Conservation (phyloP, 768 basidiomycete genomes). For the Trametopsis cervina region DNA sequence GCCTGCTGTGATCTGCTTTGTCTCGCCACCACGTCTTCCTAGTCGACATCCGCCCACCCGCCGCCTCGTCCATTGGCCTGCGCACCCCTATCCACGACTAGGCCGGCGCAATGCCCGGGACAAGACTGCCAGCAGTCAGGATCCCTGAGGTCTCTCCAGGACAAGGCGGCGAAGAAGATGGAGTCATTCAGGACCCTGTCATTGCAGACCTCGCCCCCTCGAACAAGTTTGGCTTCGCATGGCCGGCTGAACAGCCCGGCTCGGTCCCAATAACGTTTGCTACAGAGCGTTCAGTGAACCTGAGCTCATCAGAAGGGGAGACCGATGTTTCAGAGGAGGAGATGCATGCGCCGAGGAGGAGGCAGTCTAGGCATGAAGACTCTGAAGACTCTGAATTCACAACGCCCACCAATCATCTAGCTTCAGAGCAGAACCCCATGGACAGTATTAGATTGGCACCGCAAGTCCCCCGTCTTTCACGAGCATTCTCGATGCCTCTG, state of each 20-base stretch:
- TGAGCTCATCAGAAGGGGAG: conserved; percentile 47
- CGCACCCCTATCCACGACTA: conserved; percentile 5
- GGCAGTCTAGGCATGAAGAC: conserved; percentile 14
- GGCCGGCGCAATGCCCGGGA: conserved; percentile 23
- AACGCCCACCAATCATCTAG: conserved; percentile 26
- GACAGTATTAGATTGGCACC: conserved; percentile 17
- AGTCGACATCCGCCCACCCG: not conserved
- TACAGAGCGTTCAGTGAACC: conserved; percentile 31
- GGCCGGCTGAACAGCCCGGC: conserved; percentile 41
- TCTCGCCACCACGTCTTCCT: conserved; percentile 3
- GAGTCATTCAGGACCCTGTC: conserved; percentile 36
- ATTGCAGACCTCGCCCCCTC: conserved; percentile 38
- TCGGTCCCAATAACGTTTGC: conserved; percentile 31
- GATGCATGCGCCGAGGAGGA: conserved; percentile 10
- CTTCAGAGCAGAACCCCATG: conserved; percentile 25
- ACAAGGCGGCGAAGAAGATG: conserved; percentile 35
- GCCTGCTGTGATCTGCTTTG: not conserved
- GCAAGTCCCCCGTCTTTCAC: conserved; percentile 50
- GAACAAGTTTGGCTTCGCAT: conserved; percentile 56
- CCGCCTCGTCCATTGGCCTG: conserved; percentile 6
- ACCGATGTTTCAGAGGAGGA: conserved; percentile 45
- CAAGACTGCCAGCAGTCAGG: conserved; percentile 41
- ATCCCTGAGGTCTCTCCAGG: conserved; percentile 33
- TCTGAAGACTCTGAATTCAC: conserved; percentile 22
- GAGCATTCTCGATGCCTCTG: conserved; percentile 76